Conservation (phyloP, 129 eudicot species). For the Pseudognaphalium luteoalbum region DNA sequence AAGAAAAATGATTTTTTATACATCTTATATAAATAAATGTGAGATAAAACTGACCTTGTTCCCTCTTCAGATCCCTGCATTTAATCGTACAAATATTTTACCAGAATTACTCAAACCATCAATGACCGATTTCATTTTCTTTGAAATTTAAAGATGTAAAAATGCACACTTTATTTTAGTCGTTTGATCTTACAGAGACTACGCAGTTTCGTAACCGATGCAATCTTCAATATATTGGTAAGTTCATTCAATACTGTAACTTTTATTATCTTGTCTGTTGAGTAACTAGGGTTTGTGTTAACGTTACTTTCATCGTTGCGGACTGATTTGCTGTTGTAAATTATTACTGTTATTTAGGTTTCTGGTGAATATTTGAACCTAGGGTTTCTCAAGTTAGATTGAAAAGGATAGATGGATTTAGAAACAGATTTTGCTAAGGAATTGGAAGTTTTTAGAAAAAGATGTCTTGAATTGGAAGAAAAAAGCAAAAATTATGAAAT, state of each 20-base stretch:
- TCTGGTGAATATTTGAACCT: not conserved
- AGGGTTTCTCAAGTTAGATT: conserved; percentile 22
- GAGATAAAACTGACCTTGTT: too few relatives aligned
- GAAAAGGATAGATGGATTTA: not conserved
- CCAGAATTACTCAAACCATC: too few relatives aligned
- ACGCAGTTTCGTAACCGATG: not conserved
- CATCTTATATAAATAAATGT: too few relatives aligned
- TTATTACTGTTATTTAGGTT: not conserved
- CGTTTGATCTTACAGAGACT: not conserved
- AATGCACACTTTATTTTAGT: not conserved
- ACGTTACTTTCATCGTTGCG: conserved; percentile 6
- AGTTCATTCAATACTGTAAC: not conserved
- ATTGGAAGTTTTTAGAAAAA: conserved; percentile 19
- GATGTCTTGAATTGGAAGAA: conserved; percentile 37
- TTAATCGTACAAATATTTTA: not conserved
- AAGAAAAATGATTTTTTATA: too few relatives aligned
- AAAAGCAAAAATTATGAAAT: conserved; percentile 33
- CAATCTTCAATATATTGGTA: conserved; percentile 23
- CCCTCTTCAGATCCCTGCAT: too few relatives aligned
- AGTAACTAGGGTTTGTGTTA: conserved; percentile 8
- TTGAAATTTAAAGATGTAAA: not conserved
- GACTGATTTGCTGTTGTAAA: not conserved
- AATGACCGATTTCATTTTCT: not conserved
- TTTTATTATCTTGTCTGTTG: not conserved
- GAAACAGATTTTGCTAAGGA: conserved; percentile 33